Base-by-base conservation (phyloP, 805 yeast species). In the Ogataea pini region DNA sequence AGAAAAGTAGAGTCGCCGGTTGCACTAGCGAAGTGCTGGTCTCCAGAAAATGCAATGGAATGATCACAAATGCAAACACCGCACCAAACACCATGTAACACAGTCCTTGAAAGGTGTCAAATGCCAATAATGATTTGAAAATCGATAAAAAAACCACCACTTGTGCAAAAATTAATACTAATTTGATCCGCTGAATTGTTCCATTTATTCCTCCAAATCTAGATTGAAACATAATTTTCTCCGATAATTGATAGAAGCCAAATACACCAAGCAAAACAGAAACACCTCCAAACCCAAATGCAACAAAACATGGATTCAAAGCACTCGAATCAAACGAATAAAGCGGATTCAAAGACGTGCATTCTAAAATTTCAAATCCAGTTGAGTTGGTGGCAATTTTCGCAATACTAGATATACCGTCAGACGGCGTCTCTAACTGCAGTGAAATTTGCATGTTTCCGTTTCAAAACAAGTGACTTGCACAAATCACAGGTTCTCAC, bases 21-120 rank as follows among this genome's bases (percentile, higher is more conserved):
- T 75, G 74, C 2, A 69, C 60, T 0, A 70, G 56, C 1, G 68
- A 63, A 39, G 71, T 65, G 38, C 72, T 66, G 7, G 71, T 66
- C 52, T 80, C 85, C 14, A 76, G 48, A 7, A 65, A 46, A 36
- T 76, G 77, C 10, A 79, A 57, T 0, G 82, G 81, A 1, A 72
- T 38, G 1, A 75, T 65, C 3, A 72, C 47, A 2, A 57, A 41
- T 2, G 55, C 14, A 4, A 64, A 36, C 1, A 57, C 50, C 7
- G 54, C 16, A 0, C 63, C 16, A 16, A 47, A 43, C 1, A 50
- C 13, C 2, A 43, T 28, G 39, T 58, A 65, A 4, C 51, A 45
- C 12, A 44, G 22, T 8, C 39, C 24, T 32, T 49, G 47, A 25
- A 44, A 53, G 40, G 32, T 19, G 13, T 3, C 38, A 28, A 32